Evolutionary conservation across 1,284 basidiomycete species (phyloP), one percentile per base, ranked within the genome.

Genomic region (Ceratobasidium sp.): DNA sequence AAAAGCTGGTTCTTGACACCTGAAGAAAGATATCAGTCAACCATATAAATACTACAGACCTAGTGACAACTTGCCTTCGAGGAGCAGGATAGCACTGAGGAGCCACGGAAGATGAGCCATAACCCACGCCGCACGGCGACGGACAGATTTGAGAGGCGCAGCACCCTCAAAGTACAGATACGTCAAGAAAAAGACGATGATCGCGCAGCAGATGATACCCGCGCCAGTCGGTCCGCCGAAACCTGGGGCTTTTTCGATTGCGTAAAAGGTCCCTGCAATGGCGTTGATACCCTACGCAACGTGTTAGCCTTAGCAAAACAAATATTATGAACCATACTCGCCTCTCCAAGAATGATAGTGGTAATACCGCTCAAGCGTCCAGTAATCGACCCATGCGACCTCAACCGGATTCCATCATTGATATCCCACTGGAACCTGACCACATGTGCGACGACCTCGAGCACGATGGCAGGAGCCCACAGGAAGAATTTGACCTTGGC

Each of bases 1-100:
- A 73, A 37, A 3, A 73, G 71, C 59, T 73, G 71, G 24, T 73
- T 73, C 48, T 73, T 73, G 46, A 73, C 71, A 14, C 71, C 69
- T 8, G n/a, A 22, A 39, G 1, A 39, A 39, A 7, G 8, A 41
- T 48, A 31, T 69, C 7, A 46, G 22, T 22, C 27, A 9, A 14
- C 3, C 9, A 37, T 19, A 5, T 48, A 72, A 22, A 8, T 13
- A 37, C 49, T 9, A 2, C 9, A 54, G 8, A 14, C 7, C 22
- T 0, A n/a, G 37, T 37, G 19, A 0, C 29, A 9, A 16, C 69
- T 49, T 13, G 41, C 69, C 71, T 39, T 73, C 71, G 1, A 73
- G 59, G 8, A 73, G 27, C n/a, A 73, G 59, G 9, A 73, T 73
- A 8, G 54, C 71, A 7, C 46, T 63, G 0, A 73, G 37, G 14